Base-by-base conservation (phyloP, 768 basidiomycete species). In the Tylopilus felleus region DNA sequence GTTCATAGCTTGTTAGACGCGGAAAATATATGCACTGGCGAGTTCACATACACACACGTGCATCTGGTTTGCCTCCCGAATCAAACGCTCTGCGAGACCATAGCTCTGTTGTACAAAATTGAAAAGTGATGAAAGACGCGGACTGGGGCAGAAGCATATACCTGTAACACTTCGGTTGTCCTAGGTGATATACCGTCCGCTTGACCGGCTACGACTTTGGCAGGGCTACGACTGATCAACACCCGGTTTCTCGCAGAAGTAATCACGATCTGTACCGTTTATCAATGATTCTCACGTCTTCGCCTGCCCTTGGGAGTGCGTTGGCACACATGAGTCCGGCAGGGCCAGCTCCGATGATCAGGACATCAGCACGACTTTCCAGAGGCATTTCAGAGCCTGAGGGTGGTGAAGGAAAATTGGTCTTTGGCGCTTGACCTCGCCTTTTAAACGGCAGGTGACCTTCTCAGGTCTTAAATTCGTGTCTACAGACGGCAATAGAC, bases 301-400 rank as follows among this genome's bases (percentile, higher is more conserved):
- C 38, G 5, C 79, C 77, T 3, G 74, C 77, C n/a, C 60, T 63
- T 5, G 72, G 74, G 13, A 82, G 72, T 21, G 74, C 79, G 44
- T 84, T 83, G 21, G 80, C 81, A 56, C 83, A 85, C 85, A 90
- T 87, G 2, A 89, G 67, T 3, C 88, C 81, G 5, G 77, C 73
- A 3, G 78, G 79, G 47, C 77, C 79, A 58, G 80, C 78, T 17
- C 78, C 78, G 23, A 80, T 63, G 47, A 80, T 59, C 52, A 80
- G 66, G 31, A 80, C 80, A 57, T 80, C 80, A 13, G 75, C 73
- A 1, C 70, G 59, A 40, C 42, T 69, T 52, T 71, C 60, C n/a
- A 41, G 46, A 45, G 64, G 31, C 66, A 66, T 69, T 16, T 17
- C 16, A 16, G 17, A 27, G n/a, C n/a, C n/a, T 27, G 25, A 17